phyloP scores from a whole-genome alignment of 2,329 filamentous ascomycete genomes.

The Nectriaceae sp. region DNA sequence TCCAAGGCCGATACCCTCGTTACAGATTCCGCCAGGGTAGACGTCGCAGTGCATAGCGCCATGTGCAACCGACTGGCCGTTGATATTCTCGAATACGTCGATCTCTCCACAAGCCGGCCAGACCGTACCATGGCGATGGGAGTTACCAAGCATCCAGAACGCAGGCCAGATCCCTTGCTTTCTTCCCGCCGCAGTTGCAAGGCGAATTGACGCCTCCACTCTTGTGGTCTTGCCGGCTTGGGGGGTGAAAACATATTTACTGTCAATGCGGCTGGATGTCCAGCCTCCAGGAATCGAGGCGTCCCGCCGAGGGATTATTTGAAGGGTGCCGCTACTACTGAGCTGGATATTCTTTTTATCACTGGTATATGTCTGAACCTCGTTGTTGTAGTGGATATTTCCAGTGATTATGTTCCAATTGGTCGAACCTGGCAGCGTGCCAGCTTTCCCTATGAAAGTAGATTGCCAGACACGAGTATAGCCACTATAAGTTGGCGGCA shows the following conservation, averaged over 20 bases:
- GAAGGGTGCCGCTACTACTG: conserved; percentile 51
- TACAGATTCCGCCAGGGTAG: conserved; percentile 49
- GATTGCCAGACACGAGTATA: conserved; percentile 46
- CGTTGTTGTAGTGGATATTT: conserved; percentile 51
- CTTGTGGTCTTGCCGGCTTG: conserved; percentile 45
- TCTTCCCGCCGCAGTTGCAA: conserved; percentile 44
- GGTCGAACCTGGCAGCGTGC: conserved; percentile 33
- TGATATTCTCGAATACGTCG: conserved; percentile 59
- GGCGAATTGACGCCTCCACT: conserved; percentile 48
- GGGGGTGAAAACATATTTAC: conserved; percentile 49
- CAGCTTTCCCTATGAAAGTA: conserved; percentile 40
- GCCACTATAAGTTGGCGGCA: conserved; percentile 41
- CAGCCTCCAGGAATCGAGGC: conserved; percentile 39
- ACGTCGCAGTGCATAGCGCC: conserved; percentile 56
- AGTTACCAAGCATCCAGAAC: conserved; percentile 59
- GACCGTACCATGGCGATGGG: conserved; percentile 45
- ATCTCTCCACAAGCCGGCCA: conserved; percentile 60
- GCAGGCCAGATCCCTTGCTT: conserved; percentile 61
- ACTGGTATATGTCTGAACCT: conserved; percentile 51
- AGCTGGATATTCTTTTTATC: conserved; percentile 50
- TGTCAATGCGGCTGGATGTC: conserved; percentile 59
- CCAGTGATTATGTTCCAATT: conserved; percentile 45
- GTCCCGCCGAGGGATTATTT: conserved; percentile 50
- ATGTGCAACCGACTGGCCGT: conserved; percentile 48
- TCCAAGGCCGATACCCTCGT: conserved; percentile 49